Evolutionary conservation across 2,329 filamentous ascomycete species (phyloP), one percentile per base, ranked within the genome.

Genomic region (Alternaria postmessia): DNA sequence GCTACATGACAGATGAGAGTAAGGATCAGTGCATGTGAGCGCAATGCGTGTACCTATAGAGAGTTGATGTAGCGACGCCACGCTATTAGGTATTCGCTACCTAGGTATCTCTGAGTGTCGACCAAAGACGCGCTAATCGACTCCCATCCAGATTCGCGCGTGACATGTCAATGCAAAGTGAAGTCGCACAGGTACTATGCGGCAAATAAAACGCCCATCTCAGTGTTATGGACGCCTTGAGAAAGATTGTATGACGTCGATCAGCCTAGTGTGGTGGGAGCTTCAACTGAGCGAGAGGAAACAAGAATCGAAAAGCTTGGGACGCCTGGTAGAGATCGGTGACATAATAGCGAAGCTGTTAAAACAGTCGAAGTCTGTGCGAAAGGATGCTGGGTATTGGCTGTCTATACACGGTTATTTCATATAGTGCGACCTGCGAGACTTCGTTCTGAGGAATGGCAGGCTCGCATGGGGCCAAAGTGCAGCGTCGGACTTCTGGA

Each of bases 171-270:
- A 36, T n/a, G 49, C 24, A 39, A 41, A 43, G 36, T 48, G 26
- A 43, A 32, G 49, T 54, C 32, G 54, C 34, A 56, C 20, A 51
- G n/a, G 43, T 51, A 46, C 46, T 56, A 42, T 51, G 51, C 46
- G 46, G 46, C 46, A 56, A 46, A 56, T 56, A 9, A 14, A 12
- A 6, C 4, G 3, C 16, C 12, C 36, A 24, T 16, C 26, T 14
- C 20, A 20, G 20, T 36, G 24, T 26, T 9, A 16, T 38, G 14
- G 41, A 12, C 44, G 32, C 42, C 12, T 26, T 22, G 7, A n/a
- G 36, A 11, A 11, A 14, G 8, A 22, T 11, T n/a, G 7, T 47
- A 12, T 47, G 3, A 16, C 11, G n/a, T 16, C 30, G 30, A 46
- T 36, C 22, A 26, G 11, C 32, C 22, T 11, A 47, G 12, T 18